These are phyloP conservation scores for Euphorbia schlechtendalii DNA, from an alignment of 441 rosid species.

Conservation along the genomic window DNA sequence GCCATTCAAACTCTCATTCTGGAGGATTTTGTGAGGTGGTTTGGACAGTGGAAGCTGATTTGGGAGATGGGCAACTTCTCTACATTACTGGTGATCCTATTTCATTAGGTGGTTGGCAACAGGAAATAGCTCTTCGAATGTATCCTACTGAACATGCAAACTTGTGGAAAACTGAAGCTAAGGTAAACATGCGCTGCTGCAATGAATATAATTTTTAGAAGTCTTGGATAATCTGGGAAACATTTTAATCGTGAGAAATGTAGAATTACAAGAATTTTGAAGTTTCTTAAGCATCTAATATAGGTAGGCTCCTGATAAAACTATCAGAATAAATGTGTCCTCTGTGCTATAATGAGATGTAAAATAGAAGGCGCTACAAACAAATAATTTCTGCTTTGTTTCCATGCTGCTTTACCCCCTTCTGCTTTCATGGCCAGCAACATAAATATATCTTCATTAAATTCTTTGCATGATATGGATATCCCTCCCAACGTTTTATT, in stretches of 20 bases:
- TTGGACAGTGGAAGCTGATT: constrained; percentile 79
- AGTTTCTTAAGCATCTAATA: constrained; percentile 3
- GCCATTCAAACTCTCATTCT: constrained; percentile 32
- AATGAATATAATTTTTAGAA: neutral
- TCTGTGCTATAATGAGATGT: neutral
- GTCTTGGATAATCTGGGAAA: neutral
- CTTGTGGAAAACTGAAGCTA: constrained; percentile 68
- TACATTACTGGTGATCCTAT: constrained; percentile 71
- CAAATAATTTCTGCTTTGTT: neutral
- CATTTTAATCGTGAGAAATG: neutral
- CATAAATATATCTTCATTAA: neutral
- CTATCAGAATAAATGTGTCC: neutral
- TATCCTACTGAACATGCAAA: constrained; percentile 45
- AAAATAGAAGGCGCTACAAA: neutral
- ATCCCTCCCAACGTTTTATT: too few species aligned
- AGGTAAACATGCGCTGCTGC: constrained; percentile 39
- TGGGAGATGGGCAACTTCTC: constrained; percentile 54
- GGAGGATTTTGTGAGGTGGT: constrained; percentile 52
- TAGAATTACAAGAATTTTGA: neutral
- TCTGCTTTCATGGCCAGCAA: neutral
- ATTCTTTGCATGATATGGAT: neutral
- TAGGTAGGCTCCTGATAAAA: neutral
- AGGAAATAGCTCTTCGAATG: constrained; percentile 66
- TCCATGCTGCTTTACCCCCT: neutral
- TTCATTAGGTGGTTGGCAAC: constrained; percentile 78